A percentile compares a stretch with the other conserved stretches of the same genome.
phyloP scores from a whole-genome alignment of 2,329 filamentous ascomycete species.

The Pseudopyrenochaeta lycopersici region DNA sequence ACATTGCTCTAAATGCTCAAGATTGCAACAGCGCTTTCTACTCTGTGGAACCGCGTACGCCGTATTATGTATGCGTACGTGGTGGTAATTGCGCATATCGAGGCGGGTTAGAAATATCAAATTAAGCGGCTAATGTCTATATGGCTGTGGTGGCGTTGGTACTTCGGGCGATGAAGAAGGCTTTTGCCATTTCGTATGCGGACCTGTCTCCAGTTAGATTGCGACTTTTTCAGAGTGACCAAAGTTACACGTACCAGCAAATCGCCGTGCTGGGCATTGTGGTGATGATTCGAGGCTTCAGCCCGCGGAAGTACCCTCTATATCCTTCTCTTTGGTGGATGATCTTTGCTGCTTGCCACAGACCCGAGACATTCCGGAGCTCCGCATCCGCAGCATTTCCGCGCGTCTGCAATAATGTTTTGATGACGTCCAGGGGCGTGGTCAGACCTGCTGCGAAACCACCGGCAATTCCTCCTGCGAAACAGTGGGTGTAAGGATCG shows the following conservation, averaged over 20 bases:
- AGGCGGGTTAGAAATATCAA: conserved; percentile 6
- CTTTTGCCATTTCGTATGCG: conserved; percentile 74
- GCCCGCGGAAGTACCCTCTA: conserved; percentile 89
- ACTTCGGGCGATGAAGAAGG: conserved; percentile 66
- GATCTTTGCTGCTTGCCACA: conserved; percentile 80
- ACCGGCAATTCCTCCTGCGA: conserved; percentile 90
- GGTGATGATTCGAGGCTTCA: conserved; percentile 89
- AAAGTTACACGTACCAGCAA: conserved; percentile 75
- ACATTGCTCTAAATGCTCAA: conserved; percentile 29
- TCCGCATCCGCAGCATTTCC: conserved; percentile 84
- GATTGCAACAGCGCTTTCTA: conserved; percentile 17
- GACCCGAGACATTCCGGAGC: conserved; percentile 82
- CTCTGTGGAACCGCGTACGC: conserved; percentile 21
- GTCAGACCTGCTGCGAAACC: conserved; percentile 93
- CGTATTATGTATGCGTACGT: conserved; percentile 17
- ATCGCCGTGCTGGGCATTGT: conserved; percentile 99
- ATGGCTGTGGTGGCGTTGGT: conserved; percentile 36
- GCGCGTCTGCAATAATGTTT: conserved; percentile 94
- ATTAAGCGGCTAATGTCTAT: conserved; percentile 15
- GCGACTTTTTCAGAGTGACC: neutral
- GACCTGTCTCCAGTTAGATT: conserved; percentile 56
- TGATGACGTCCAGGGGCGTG: conserved; percentile 97
- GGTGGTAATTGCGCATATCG: conserved; percentile 8
- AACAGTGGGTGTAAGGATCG: conserved; percentile 92
- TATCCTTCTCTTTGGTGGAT: conserved; percentile 86